Percentiles rank a stretch among this genome's conserved stretches.
These are phyloP conservation scores for Acanthamoeba culbertsoni DNA, from an alignment of 208 protist species.

Conservation along the genomic window DNA sequence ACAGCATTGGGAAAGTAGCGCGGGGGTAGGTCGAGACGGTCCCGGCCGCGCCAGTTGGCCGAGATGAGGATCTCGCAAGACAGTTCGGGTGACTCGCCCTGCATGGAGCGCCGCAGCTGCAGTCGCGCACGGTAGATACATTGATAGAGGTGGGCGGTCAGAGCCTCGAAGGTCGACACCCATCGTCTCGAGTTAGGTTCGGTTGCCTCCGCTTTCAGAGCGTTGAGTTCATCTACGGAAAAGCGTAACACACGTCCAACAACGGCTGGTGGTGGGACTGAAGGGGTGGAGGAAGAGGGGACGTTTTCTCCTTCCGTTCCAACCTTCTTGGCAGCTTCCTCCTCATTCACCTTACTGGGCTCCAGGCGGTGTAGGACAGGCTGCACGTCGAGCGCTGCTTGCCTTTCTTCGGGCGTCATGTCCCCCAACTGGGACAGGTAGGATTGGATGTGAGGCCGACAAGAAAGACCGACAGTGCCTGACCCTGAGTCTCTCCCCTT, in stretches of 20 bases:
- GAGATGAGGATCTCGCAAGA: constrained; percentile 17
- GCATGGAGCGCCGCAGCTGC: neutral
- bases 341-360: no score
- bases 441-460: constrained; percentile 22
- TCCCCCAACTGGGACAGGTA: neutral
- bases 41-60: constrained; percentile 48
- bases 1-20: constrained; percentile 49
- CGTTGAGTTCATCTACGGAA: constrained; percentile 7
- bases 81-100: neutral
- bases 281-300: no score
- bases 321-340: no score
- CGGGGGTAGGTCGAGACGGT: constrained; percentile 36
- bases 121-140: constrained; percentile 38
- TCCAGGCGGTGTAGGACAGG: neutral
- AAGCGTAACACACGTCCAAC: constrained; percentile 49
- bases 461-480: neutral
- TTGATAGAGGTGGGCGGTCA: constrained; percentile 53
- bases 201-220: constrained; percentile 17
- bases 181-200: neutral
- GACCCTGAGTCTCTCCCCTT: neutral
- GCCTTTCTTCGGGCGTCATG: constrained; percentile 25
- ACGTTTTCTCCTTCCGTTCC: no score
- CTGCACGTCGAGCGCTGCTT: constrained; percentile 15
- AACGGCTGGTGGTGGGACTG: no score
- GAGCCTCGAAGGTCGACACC: constrained; percentile 32